These are phyloP conservation scores for Citrus mangshanensis DNA, from an alignment of 345 rosid genomes.

Conservation along the genomic window DNA sequence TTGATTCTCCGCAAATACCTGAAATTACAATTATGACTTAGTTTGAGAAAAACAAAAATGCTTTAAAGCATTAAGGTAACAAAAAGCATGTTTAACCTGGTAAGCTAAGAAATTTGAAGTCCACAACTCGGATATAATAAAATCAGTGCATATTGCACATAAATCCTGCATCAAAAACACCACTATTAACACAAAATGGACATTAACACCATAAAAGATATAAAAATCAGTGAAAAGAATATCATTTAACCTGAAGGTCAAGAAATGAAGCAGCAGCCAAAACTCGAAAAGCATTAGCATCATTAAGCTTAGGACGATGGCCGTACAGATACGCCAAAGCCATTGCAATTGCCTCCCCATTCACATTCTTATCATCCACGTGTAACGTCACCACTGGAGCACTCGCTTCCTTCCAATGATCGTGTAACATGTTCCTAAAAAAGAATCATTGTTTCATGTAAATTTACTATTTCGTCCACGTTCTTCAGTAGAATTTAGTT, in stretches of 20 bases:
- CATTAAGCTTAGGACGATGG: constrained; percentile 84
- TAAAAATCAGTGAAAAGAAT: background rate
- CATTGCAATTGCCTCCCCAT: constrained; percentile 73
- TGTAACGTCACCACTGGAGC: constrained; percentile 67
- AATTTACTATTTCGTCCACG: background rate
- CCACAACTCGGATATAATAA: constrained; percentile 86
- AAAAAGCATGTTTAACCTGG: constrained; percentile 56
- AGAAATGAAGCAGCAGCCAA: constrained; percentile 98
- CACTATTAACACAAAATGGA: constrained; percentile 2
- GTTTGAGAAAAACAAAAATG: background rate
- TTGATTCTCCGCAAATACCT: constrained; percentile 98
- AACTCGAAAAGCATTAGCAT: constrained; percentile 83
- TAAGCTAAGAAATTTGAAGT: constrained; percentile 86
- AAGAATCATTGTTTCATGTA: background rate
- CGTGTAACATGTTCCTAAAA: constrained; percentile 87
- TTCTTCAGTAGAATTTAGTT: background rate
- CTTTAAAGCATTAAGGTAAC: background rate
- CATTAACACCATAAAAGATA: background rate
- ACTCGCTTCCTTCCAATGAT: constrained; percentile 95
- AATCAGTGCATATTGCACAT: constrained; percentile 94
- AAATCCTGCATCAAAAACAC: constrained; percentile 59
- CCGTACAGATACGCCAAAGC: constrained; percentile 91
- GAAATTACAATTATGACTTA: constrained; percentile 20
- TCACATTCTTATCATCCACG: constrained; percentile 92
- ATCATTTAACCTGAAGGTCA: constrained; percentile 77